phyloP scores from a whole-genome alignment of 345 rosid genomes.

The Arabidopsis thaliana region TAIR10.1 NC_003070.9:3648001-3648500 shows the following conservation, averaged over 20 bases:
- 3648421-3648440: slow-evolving; percentile 20
- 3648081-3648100: slow-evolving; percentile 38
- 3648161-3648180: slow-evolving; percentile 62
- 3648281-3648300: slow-evolving; percentile 54
- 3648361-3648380: slow-evolving; percentile 70
- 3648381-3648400: slow-evolving; percentile 22
- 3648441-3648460: slow-evolving; percentile 48
- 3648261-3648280: slow-evolving; percentile 69
- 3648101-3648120: slow-evolving; percentile 37
- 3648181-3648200: slow-evolving; percentile 64
- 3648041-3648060: slow-evolving; percentile 45
- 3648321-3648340: slow-evolving; percentile 84
- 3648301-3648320: slow-evolving; percentile 58
- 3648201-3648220: slow-evolving; percentile 59
- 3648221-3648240: slow-evolving; percentile 46
- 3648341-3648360: slow-evolving; percentile 76
- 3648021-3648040: slow-evolving; percentile 45
- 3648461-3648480: slow-evolving; percentile 95
- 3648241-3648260: slow-evolving; percentile 80
- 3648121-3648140: slow-evolving; percentile 21
- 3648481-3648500: slow-evolving; percentile 92
- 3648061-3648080: slow-evolving; percentile 40
- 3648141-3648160: slow-evolving; percentile 36
- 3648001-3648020: slow-evolving; percentile 16
- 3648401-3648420: not conserved